phyloP scores from a whole-genome alignment of 2,329 filamentous ascomycete genomes.

The Clarireedia monteithiana region DNA sequence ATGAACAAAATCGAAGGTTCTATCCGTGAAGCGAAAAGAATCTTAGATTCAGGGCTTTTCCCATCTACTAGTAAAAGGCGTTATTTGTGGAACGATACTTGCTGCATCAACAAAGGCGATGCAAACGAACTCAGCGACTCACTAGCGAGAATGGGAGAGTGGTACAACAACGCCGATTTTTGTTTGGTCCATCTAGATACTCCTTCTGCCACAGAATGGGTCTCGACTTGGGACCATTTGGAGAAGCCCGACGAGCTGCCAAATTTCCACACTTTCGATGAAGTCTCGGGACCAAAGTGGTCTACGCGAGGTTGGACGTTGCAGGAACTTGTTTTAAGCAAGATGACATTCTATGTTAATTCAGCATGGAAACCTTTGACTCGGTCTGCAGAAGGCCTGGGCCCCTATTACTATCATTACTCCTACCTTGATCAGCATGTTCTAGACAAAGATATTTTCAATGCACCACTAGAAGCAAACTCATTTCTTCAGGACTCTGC shows the following conservation, averaged over 20 bases:
- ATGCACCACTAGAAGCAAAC: not conserved
- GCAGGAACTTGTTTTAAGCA: constrained; percentile 31
- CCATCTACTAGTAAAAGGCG: constrained; percentile 19
- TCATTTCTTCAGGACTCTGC: not conserved
- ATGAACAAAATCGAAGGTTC: constrained; percentile 25
- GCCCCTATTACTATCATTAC: constrained; percentile 28
- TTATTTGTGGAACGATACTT: constrained; percentile 30
- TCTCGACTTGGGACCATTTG: constrained; percentile 18
- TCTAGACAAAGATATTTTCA: not conserved
- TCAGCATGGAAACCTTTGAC: constrained; percentile 25
- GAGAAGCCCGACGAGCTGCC: constrained; percentile 11
- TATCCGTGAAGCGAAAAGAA: constrained; percentile 20
- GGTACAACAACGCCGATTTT: constrained; percentile 29
- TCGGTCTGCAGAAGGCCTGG: constrained; percentile 26
- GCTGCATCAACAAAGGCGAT: constrained; percentile 29
- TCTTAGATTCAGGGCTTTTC: constrained; percentile 26
- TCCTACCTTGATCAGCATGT: constrained; percentile 24
- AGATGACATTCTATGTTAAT: constrained; percentile 31
- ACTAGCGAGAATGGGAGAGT: constrained; percentile 29
- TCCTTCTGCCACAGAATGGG: constrained; percentile 18
- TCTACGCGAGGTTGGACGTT: constrained; percentile 29
- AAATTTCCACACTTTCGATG: constrained; percentile 18
- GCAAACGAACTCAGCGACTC: constrained; percentile 27
- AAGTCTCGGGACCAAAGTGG: constrained; percentile 24
- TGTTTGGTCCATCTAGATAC: constrained; percentile 28